These are phyloP conservation scores for Starmerella riodocensis DNA, from an alignment of 805 yeast species.

Conservation along the genomic window DNA sequence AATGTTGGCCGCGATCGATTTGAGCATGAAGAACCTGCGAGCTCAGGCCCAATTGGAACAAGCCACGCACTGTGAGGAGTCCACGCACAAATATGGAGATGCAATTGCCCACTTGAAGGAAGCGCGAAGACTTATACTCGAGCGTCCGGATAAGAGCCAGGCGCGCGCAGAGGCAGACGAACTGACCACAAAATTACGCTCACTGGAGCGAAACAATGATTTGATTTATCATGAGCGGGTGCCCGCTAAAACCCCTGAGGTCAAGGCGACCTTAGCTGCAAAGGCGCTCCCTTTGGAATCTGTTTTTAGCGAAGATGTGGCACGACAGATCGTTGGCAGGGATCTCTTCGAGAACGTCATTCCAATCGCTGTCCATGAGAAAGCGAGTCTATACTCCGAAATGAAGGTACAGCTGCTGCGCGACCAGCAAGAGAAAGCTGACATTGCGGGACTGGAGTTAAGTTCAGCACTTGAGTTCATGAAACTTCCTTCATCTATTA, in stretches of 20 bases:
- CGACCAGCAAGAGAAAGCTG: conserved; percentile 57
- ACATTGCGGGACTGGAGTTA: conserved; percentile 67
- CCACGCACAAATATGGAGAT: conserved; percentile 51
- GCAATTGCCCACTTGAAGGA: conserved; percentile 53
- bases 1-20: conserved; percentile 42
- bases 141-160: conserved; percentile 9
- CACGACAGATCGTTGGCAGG: conserved; percentile 32
- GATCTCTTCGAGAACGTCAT: conserved; percentile 67
- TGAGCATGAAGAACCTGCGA: conserved; percentile 43
- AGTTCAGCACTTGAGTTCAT: conserved; percentile 68
- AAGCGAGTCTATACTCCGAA: conserved; percentile 77
- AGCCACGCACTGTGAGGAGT: conserved; percentile 41
- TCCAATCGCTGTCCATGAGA: conserved; percentile 78
- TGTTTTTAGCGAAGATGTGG: conserved; percentile 30
- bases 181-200: conserved; percentile 17
- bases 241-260: conserved; percentile 53
- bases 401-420: conserved; percentile 69
- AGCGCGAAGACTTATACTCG: conserved; percentile 30
- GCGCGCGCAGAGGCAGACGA: conserved; percentile 26
- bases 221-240: conserved; percentile 70
- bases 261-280: conserved; percentile 57
- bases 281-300: conserved; percentile 40
- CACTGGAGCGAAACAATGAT: conserved; percentile 70
- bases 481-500: conserved; percentile 41
- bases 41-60: conserved; percentile 43